Percentiles rank a stretch among this genome's conserved stretches.
These are phyloP conservation scores for Stentor coeruleus DNA, from an alignment of 73 alveolate genomes.

Conservation along the genomic window DNA sequence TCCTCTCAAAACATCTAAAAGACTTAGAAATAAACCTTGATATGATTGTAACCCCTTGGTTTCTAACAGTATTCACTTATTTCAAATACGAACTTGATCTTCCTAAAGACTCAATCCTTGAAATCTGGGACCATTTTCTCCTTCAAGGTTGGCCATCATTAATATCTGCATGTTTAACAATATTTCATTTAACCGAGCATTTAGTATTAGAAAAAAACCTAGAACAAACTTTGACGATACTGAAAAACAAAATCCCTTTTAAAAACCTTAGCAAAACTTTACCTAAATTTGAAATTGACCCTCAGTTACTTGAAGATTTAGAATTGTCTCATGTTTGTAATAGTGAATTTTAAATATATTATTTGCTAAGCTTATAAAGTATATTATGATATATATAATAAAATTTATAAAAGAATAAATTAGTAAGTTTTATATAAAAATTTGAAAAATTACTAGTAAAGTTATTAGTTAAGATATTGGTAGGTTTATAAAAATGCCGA, in stretches of 20 bases:
- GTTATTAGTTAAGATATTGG: no score
- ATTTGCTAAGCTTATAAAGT: no score
- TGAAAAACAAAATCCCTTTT: not conserved
- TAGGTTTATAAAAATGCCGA: no score
- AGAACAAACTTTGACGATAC: not conserved
- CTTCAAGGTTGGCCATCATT: constrained; percentile 14
- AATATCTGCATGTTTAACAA: not conserved
- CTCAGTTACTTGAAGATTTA: not conserved
- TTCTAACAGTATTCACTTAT: constrained; percentile 8
- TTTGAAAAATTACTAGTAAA: no score
- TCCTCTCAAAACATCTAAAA: not conserved
- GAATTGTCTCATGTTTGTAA: not conserved
- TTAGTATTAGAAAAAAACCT: not conserved
- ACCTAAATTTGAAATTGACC: constrained; percentile 19
- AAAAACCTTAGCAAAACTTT: not conserved
- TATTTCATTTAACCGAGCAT: not conserved
- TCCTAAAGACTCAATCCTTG: not conserved
- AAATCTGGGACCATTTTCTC: not conserved
- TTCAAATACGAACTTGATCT: not conserved
- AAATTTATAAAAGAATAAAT: no score
- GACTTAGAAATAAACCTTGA: not conserved
- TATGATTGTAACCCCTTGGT: not conserved
- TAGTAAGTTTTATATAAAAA: no score
- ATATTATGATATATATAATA: no score
- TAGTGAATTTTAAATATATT: no score